Percentiles rank a stretch among this genome's conserved stretches.
These are phyloP conservation scores for Dendrocalamus latiflorus DNA, from an alignment of 202 grass and related monocot species.

Conservation along the genomic window DNA sequence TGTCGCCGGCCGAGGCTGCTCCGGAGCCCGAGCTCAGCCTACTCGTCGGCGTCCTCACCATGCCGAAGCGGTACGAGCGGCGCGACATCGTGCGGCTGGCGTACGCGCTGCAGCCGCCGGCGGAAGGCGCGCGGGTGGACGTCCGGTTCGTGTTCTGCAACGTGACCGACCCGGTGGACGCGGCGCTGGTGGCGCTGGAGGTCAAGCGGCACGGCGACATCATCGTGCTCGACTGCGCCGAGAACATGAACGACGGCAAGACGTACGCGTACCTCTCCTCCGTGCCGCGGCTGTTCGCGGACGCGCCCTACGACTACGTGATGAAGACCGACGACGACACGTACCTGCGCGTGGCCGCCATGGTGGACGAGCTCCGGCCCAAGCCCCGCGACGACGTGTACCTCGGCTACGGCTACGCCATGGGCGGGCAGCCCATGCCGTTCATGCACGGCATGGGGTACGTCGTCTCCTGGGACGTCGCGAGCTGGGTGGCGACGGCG, in stretches of 20 bases:
- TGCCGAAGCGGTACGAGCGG: conserved; percentile 42
- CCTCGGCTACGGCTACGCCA: conserved; percentile 54
- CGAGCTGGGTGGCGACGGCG: conserved; percentile 45
- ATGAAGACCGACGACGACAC: conserved; percentile 80
- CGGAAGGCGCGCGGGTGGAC: conserved; percentile 43
- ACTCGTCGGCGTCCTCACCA: conserved; percentile 62
- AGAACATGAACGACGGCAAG: conserved; percentile 80
- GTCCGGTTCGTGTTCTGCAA: conserved; percentile 71
- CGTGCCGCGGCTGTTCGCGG: conserved; percentile 29
- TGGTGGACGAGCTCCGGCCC: conserved; percentile 21
- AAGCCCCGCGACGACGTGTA: conserved; percentile 53
- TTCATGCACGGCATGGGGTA: conserved; percentile 91
- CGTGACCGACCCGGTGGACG: conserved; percentile 48
- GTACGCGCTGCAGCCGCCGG: conserved; percentile 49
- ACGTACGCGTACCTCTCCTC: conserved; percentile 63
- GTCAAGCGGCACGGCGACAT: conserved; percentile 42
- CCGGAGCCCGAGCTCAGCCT: conserved; percentile 49
- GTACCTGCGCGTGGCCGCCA: conserved; percentile 28
- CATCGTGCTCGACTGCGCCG: conserved; percentile 48
- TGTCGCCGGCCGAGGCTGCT: not conserved
- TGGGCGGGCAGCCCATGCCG: conserved; percentile 39
- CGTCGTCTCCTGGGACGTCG: conserved; percentile 77
- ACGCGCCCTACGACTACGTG: conserved; percentile 52
- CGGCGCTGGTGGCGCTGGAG: conserved; percentile 47
- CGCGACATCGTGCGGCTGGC: conserved; percentile 67